Conservation (phyloP, 208 protist genomes). For the Polymyxa betae region DNA sequence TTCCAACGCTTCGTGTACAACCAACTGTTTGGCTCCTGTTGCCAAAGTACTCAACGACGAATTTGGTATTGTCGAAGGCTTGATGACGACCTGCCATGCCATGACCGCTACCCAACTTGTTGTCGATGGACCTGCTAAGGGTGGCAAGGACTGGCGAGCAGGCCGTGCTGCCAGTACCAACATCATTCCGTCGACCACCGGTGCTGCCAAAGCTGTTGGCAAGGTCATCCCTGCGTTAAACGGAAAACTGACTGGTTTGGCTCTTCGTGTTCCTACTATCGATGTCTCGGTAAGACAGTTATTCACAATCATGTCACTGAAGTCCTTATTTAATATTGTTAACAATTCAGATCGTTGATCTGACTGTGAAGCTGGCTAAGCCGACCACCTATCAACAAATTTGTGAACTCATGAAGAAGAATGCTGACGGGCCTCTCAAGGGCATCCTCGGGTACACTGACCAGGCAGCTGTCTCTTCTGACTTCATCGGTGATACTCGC, state of each 20-base stretch:
- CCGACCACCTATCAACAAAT: conserved; percentile 87
- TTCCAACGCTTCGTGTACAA: conserved; percentile 99
- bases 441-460: conserved; percentile 95
- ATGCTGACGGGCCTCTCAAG: conserved; percentile 85
- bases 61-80: conserved; percentile 87
- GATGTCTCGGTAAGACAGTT: too few relatives aligned
- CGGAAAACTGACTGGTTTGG: conserved; percentile 91
- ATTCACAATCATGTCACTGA: too few relatives aligned
- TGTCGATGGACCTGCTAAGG: conserved; percentile 89
- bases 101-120: conserved; percentile 97
- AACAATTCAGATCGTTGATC: conserved; percentile 98
- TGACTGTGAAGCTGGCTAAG: conserved; percentile 89
- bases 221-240: conserved; percentile 86
- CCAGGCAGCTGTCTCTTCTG: conserved; percentile 95
- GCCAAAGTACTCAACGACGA: conserved; percentile 93
- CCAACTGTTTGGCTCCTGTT: conserved; percentile 99
- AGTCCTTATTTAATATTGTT: too few relatives aligned
- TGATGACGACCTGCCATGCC: conserved; percentile 99
- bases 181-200: conserved; percentile 98
- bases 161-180: conserved; percentile 90
- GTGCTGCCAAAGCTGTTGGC: conserved; percentile 97
- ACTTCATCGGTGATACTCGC: conserved; percentile 91
- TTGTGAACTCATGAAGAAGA: conserved; percentile 80
- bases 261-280: conserved; percentile 96
- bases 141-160: conserved; percentile 94